phyloP scores from a whole-genome alignment of 495 filamentous ascomycete genomes.

The Annulohypoxylon stygium region DNA sequence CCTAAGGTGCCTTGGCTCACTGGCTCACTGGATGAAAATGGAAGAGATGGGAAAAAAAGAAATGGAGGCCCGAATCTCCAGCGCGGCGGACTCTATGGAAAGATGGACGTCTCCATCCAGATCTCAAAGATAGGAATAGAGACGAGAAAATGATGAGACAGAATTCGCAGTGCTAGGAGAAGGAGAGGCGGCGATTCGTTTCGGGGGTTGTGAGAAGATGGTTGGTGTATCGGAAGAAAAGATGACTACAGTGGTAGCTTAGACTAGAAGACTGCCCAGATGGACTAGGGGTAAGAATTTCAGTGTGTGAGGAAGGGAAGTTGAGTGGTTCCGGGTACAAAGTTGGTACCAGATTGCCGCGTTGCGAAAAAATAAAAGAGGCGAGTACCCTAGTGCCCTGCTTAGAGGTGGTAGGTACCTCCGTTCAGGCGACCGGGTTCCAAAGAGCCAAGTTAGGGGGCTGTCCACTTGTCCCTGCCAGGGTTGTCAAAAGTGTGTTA shows the following conservation, averaged over 20 bases:
- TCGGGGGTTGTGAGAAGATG: constrained; percentile 47
- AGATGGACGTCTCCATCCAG: constrained; percentile 52
- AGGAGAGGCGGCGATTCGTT: constrained; percentile 43
- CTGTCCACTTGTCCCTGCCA: constrained; percentile 34
- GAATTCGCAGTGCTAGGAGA: constrained; percentile 42
- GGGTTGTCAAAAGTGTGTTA: constrained; percentile 27
- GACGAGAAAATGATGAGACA: constrained; percentile 33
- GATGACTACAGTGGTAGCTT: constrained; percentile 39
- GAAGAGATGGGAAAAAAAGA: constrained; percentile 32
- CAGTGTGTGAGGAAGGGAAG: constrained; percentile 35
- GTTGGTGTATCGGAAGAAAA: constrained; percentile 48
- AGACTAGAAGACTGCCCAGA: neutral
- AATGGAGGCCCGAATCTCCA: constrained; percentile 56
- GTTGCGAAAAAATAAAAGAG: constrained; percentile 30
- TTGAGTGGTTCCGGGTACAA: constrained; percentile 44
- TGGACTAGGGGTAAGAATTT: constrained; percentile 33
- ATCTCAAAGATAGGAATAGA: constrained; percentile 42
- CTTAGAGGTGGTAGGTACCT: neutral
- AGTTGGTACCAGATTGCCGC: constrained; percentile 13
- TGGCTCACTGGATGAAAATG: constrained; percentile 9
- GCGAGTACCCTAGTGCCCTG: constrained; percentile 24
- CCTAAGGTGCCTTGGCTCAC: constrained; percentile 20
- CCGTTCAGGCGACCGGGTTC: constrained; percentile 23
- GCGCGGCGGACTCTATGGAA: constrained; percentile 52
- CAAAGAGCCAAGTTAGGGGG: constrained; percentile 32